Conservation (phyloP, 75 land plant genomes). For the Pinus taeda region DNA sequence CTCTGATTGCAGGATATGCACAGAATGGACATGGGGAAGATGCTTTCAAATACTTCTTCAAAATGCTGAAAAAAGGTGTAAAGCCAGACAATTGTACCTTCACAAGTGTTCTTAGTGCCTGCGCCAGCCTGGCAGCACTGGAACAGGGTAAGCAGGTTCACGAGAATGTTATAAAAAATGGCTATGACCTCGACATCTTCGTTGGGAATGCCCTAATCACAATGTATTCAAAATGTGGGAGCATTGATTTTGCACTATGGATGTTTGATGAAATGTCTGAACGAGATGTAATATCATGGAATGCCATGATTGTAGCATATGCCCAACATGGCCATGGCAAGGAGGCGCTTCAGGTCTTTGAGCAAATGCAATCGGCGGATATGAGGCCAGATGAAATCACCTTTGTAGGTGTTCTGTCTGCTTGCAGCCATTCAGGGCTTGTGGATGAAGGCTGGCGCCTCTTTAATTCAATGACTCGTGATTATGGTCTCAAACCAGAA, state of each 20-base stretch:
- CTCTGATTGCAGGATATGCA: no score
- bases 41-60: no score
- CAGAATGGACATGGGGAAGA: no score
- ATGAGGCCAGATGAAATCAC: slow-evolving; percentile 28
- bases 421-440: background rate
- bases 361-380: slow-evolving; percentile 29
- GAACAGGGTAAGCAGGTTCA: slow-evolving; percentile 55
- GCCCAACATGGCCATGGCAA: slow-evolving; percentile 36
- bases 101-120: slow-evolving; percentile 34
- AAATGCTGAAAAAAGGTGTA: no score
- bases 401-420: slow-evolving; percentile 2
- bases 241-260: slow-evolving; percentile 23
- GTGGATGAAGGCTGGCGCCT: background rate
- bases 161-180: slow-evolving; percentile 28
- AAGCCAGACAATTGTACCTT: slow-evolving; percentile 13
- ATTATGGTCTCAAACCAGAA: background rate
- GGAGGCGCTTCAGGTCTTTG: slow-evolving; percentile 30
- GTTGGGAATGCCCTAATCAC: slow-evolving; percentile 47
- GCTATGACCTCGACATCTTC: slow-evolving; percentile 21
- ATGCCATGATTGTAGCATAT: slow-evolving; percentile 35
- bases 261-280: slow-evolving; percentile 36
- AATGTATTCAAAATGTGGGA: slow-evolving; percentile 74
- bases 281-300: slow-evolving; percentile 51
- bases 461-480: background rate
- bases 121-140: slow-evolving; percentile 30